Conservation (phyloP, 1,139 yeast genomes). For the Geotrichum citri-aurantii region DNA sequence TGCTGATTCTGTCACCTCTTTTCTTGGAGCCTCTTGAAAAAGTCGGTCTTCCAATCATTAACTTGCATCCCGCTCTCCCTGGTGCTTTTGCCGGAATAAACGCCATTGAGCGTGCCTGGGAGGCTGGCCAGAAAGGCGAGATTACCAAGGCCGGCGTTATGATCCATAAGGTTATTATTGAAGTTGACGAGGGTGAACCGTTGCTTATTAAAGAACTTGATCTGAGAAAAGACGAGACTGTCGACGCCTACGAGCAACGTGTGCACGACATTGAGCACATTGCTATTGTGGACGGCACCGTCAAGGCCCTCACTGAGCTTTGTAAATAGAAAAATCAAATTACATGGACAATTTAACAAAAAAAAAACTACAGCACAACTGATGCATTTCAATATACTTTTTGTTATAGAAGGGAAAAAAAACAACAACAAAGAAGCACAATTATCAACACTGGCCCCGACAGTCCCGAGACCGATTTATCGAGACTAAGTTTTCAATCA, state of each 20-base stretch:
- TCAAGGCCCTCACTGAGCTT: slow-evolving; percentile 48
- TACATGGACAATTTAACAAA: neutral
- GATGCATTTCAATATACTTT: too few relatives aligned
- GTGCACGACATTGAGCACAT: slow-evolving; percentile 82
- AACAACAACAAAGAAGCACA: neutral
- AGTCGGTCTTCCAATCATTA: slow-evolving; percentile 69
- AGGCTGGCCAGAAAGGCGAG: slow-evolving; percentile 81
- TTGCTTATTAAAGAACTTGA: slow-evolving; percentile 72
- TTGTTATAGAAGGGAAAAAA: too few relatives aligned
- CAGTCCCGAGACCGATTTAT: neutral
- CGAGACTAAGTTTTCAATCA: neutral
- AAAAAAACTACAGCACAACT: too few relatives aligned
- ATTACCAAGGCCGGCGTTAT: slow-evolving; percentile 84
- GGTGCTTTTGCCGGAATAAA: slow-evolving; percentile 96
- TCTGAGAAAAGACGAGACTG: slow-evolving; percentile 61
- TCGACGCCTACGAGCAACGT: slow-evolving; percentile 73
- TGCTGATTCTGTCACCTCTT: slow-evolving; percentile 78
- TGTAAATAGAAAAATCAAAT: neutral
- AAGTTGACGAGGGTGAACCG: slow-evolving; percentile 91
- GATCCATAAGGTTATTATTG: slow-evolving; percentile 93
- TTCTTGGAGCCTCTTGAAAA: slow-evolving; percentile 62
- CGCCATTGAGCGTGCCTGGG: slow-evolving; percentile 94
- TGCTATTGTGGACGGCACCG: slow-evolving; percentile 90
- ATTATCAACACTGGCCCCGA: neutral
- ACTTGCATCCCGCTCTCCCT: slow-evolving; percentile 94